A percentile compares a stretch with the other conserved stretches of the same genome.
Evolutionary conservation across 371 early-diverging fungal genomes (phyloP).

Genomic region (Batkoa obscura): DNA sequence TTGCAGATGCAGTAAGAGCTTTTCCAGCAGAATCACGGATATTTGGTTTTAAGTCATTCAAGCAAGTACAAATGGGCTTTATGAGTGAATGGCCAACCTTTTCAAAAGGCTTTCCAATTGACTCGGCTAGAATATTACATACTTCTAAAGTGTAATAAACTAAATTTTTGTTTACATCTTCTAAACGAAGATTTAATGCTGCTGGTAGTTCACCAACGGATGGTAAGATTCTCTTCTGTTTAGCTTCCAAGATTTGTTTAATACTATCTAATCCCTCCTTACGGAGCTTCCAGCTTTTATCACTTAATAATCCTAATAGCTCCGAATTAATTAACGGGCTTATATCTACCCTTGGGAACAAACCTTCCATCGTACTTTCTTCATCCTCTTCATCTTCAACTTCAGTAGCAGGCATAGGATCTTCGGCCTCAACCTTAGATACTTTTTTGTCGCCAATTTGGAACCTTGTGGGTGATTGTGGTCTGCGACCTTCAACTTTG

Average conservation of each 20-base stretch:
- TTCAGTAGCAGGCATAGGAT: conserved; percentile 11
- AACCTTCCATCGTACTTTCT: conserved; percentile 49
- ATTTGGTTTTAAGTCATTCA: conserved; percentile 77
- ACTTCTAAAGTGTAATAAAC: conserved; percentile 53
- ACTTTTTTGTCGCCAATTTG: conserved; percentile 13
- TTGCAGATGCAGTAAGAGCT: conserved; percentile 44
- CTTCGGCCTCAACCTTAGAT: conserved; percentile 1
- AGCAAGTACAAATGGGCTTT: conserved; percentile 35
- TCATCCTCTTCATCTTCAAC: conserved; percentile 13
- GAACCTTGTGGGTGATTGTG: conserved; percentile 47
- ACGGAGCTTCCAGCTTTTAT: conserved; percentile 84
- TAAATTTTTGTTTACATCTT: conserved; percentile 80
- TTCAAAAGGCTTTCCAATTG: conserved; percentile 76
- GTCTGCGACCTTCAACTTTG: conserved; percentile 51
- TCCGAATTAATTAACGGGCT: conserved; percentile 24
- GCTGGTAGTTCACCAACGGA: conserved; percentile 56
- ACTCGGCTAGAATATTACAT: conserved; percentile 40
- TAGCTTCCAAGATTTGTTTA: conserved; percentile 35
- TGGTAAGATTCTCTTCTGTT: conserved; percentile 70
- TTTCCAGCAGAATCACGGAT: conserved; percentile 27
- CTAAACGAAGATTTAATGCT: conserved; percentile 60
- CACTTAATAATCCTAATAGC: conserved; percentile 12
- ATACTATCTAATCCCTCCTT: conserved; percentile 84
- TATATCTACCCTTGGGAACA: conserved; percentile 76
- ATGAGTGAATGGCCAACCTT: conserved; percentile 12